Base-by-base conservation (phyloP, 805 yeast species). In the Saccharomycopsis oosterbeekiorum region DNA sequence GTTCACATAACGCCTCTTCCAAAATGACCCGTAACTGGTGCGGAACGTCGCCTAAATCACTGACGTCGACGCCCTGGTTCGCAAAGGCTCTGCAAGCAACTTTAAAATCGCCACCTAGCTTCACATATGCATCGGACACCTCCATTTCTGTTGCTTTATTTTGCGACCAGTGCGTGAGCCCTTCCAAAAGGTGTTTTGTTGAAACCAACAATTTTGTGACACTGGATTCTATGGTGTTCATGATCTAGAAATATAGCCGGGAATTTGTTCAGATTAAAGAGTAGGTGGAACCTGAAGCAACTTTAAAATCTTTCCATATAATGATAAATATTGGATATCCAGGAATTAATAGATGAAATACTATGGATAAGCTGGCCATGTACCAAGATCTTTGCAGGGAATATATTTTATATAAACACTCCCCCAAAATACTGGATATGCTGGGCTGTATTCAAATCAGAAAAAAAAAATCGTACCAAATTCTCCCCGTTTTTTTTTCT, bases 41-140 rank as follows among this genome's bases (percentile, higher is more conserved):
- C 0, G 99, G 98, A 1, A 94, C 97, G 69, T 93, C 97, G 1
- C 96, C 94, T 34, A 94, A 75, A 70, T 90, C 97, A 12, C 85
- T 76, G 9, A 87, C 86, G 66, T 88, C 92, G 4, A 94, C 84
- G 0, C 96, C 96, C 2, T 89, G 86, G 60, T 79, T 79, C 4
- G 84, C 75, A 70, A 93, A 92, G 2, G 96, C 88, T 63, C 89
- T 80, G 24, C 92, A 84, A 0, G 96, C 89, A 2, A 88, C 83
- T 67, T 93, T 85, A 77, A 91, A 94, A 72, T 93, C 97, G 69
- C 92, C 94, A 0, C 99, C 99, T 36, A 94, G 79, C 65, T 84
- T 86, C 15, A 94, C 99, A 71, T 90, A 94, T 2, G 91, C 88
- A 68, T 91, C 89, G 1, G 97, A 89, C 1, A 94, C 97, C 65